Percentiles rank a stretch among this genome's conserved stretches.
These are phyloP conservation scores for Triticum monococcum DNA, from an alignment of 176 grass and related monocot genomes.

Conservation along the genomic window DNA sequence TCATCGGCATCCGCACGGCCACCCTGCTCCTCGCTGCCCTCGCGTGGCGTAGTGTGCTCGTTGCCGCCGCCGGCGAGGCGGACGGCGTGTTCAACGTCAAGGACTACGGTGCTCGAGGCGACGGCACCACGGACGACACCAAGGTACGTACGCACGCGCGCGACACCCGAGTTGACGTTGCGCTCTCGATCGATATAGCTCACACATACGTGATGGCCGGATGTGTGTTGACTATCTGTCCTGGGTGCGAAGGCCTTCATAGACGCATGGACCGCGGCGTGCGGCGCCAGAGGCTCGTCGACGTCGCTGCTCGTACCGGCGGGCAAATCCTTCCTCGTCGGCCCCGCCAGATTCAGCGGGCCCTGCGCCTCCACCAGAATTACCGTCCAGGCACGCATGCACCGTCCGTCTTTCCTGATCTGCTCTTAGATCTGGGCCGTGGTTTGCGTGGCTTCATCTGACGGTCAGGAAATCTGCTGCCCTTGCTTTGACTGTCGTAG, in stretches of 20 bases:
- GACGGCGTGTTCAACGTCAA: conserved; percentile 32
- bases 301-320: conserved; percentile 36
- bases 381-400: conserved; percentile 34
- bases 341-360: conserved; percentile 36
- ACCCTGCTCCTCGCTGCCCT: not conserved
- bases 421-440: not conserved
- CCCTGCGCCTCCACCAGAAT: conserved; percentile 34
- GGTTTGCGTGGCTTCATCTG: not conserved
- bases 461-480: not conserved
- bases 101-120: conserved; percentile 43
- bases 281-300: conserved; percentile 6
- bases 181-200: too few species aligned
- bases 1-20: not conserved
- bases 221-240: not conserved
- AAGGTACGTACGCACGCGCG: conserved; percentile 24
- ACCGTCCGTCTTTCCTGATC: not conserved
- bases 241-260: conserved; percentile 36
- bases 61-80: not conserved
- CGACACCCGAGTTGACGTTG: not conserved
- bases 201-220: too few species aligned
- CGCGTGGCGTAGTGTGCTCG: not conserved
- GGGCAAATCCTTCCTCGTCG: conserved; percentile 32
- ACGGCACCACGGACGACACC: conserved; percentile 46
- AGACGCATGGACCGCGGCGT: conserved; percentile 38
- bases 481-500: not conserved